Percentiles rank a stretch among this genome's conserved stretches.
Conservation (phyloP, 495 filamentous ascomycete species). For the Oidiodendron maius region DNA sequence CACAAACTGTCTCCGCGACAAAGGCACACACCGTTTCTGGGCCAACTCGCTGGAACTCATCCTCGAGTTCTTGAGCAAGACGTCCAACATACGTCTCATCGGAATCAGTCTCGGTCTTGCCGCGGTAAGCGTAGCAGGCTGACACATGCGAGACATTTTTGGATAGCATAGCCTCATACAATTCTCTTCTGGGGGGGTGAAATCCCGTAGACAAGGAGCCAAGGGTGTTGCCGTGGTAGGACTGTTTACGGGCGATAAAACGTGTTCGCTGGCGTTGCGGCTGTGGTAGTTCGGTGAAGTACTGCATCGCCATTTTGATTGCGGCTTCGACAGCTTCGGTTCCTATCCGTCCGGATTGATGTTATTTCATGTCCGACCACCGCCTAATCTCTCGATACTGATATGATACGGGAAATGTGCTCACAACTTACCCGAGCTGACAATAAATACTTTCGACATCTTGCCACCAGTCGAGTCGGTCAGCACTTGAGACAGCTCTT, state of each 20-base stretch:
- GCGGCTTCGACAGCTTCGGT: conserved; percentile 60
- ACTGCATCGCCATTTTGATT: conserved; percentile 56
- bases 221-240: conserved; percentile 69
- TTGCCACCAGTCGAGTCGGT: conserved; percentile 33
- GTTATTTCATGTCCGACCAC: too few relatives aligned
- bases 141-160: conserved; percentile 55
- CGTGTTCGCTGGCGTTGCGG: background rate
- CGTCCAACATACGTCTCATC: conserved; percentile 39
- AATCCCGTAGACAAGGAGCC: conserved; percentile 56
- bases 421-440: conserved; percentile 46
- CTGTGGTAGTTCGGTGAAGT: conserved; percentile 43
- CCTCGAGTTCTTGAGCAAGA: conserved; percentile 58
- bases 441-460: conserved; percentile 39
- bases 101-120: conserved; percentile 35
- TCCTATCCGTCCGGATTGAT: conserved; percentile 35
- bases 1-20: conserved; percentile 60
- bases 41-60: conserved; percentile 62
- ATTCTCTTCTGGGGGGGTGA: conserved; percentile 50
- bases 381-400: too few relatives aligned
- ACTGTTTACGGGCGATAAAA: conserved; percentile 58
- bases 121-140: conserved; percentile 59
- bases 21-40: conserved; percentile 68
- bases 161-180: conserved; percentile 58
- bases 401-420: background rate
- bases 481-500: conserved; percentile 30